Base-by-base conservation (phyloP, 2,329 filamentous ascomycete species). In the Ramularia collo-cygni region DNA sequence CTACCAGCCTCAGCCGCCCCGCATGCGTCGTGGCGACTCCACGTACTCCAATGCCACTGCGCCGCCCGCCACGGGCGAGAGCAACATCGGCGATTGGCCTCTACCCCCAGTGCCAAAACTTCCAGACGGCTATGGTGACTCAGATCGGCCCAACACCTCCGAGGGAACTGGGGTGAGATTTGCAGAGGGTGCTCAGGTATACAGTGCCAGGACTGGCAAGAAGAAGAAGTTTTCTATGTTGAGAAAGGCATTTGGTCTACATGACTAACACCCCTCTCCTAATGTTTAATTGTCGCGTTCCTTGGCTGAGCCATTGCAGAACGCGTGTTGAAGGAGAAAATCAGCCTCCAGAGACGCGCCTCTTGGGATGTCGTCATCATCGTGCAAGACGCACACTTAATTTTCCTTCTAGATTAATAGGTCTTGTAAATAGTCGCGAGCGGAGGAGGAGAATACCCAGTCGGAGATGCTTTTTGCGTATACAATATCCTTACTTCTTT, bases 181-280 rank as follows among this genome's bases (percentile, higher is more conserved):
- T 18, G 39, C 44, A 14, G 38, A 41, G 28, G 37, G 36, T 24
- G 48, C 38, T 13, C 15, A 28, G 21, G 53, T 58, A 2, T 56
- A 60, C 21, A 56, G 62, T 29, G 50, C 58, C 10, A 46, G 60
- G 37, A 62, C 59, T 4, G 57, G 61, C 32, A 70, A 68, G 60
- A 75, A 74, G 65, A 85, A 85, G 71, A 83, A 81, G 62, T 85
- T 86, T 61, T 71, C 72, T 29, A 65, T 69, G 39, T 61, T 86
- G 57, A 76, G 82, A 58, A 76, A 70, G 59, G 81, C 82, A 60
- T 83, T 86, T 62, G 68, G 71, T 35, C 59, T 79, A 35, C 63
- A 75, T 55, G 72, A 76, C 53, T 78, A 60, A 65, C 16, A 32
- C 31, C 13, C 38, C 19, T 19, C 30, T 29, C 31, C 28, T 13